phyloP scores from a whole-genome alignment of 805 yeast genomes.

The Monosporozyma servazzii region DNA sequence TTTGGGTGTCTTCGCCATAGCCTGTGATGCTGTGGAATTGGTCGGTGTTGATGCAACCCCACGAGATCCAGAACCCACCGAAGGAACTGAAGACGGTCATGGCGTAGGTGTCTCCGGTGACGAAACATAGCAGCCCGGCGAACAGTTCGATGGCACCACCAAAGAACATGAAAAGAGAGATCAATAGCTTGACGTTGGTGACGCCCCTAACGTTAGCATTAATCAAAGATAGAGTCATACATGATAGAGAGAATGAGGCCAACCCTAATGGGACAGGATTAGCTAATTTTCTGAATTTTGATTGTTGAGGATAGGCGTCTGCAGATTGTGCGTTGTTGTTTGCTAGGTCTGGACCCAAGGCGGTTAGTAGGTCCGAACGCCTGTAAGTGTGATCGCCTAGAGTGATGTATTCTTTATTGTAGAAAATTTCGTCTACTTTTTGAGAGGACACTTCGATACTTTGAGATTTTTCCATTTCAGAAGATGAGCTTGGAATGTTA shows the following conservation, averaged over 20 bases:
- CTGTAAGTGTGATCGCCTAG: slow-evolving; percentile 36
- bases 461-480: slow-evolving; percentile 3
- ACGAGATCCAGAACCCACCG: slow-evolving; percentile 74
- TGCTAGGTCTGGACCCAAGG: slow-evolving; percentile 5
- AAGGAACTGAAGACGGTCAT: slow-evolving; percentile 42
- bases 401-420: slow-evolving; percentile 32
- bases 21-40: slow-evolving; percentile 47
- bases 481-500: slow-evolving; percentile 1
- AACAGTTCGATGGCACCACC: slow-evolving; percentile 65
- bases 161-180: slow-evolving; percentile 58
- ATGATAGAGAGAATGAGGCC: slow-evolving; percentile 51
- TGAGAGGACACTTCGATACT: background rate
- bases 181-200: slow-evolving; percentile 47
- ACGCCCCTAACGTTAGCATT: slow-evolving; percentile 65
- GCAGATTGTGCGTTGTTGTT: background rate
- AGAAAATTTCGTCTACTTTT: slow-evolving; percentile 12
- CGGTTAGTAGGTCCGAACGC: slow-evolving; percentile 48
- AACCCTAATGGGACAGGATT: slow-evolving; percentile 74
- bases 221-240: slow-evolving; percentile 51
- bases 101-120: slow-evolving; percentile 70
- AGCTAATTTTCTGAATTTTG: slow-evolving; percentile 41
- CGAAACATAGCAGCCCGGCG: slow-evolving; percentile 70
- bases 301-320: background rate
- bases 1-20: slow-evolving; percentile 37
- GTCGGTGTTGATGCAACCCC: slow-evolving; percentile 54